A percentile compares a stretch with the other conserved stretches of the same genome.
phyloP scores from a whole-genome alignment of 495 filamentous ascomycete genomes.

The Tuber magnatum region DNA sequence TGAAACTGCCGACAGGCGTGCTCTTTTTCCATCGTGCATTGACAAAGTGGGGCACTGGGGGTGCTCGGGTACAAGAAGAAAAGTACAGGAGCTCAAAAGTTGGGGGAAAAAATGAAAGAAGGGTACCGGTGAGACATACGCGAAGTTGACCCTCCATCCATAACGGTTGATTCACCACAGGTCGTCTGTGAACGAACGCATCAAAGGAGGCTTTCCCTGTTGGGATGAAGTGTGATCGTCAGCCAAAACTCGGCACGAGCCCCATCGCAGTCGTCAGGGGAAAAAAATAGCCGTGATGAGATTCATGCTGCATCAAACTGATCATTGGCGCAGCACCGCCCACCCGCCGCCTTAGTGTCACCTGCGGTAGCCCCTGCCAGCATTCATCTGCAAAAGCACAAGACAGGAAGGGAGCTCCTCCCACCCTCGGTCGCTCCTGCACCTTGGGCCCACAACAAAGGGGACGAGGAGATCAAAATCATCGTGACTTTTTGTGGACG shows the following conservation, averaged over 20 bases:
- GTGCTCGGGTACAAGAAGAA: background rate
- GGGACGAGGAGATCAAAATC: conserved; percentile 16
- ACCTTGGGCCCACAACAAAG: background rate
- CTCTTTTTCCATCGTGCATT: conserved; percentile 3
- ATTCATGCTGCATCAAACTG: background rate
- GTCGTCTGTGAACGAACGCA: conserved; percentile 50
- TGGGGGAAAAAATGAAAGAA: background rate
- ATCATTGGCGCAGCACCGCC: background rate
- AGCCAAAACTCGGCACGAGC: background rate
- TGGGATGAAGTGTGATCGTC: background rate
- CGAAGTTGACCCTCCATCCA: conserved; percentile 33
- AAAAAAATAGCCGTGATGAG: conserved; percentile 3
- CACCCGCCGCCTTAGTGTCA: conserved; percentile 24
- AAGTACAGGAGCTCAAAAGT: background rate
- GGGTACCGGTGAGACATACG: conserved; percentile 2
- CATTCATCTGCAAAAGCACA: conserved; percentile 27
- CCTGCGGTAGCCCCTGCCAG: conserved; percentile 8
- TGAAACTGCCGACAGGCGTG: background rate
- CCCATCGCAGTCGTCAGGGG: background rate
- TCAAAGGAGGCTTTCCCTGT: conserved; percentile 62
- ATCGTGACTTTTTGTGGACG: conserved; percentile 22
- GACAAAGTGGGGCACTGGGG: background rate
- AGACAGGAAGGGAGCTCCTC: conserved; percentile 19
- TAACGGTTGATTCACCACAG: conserved; percentile 27
- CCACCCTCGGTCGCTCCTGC: background rate